Evolutionary conservation across 2,329 filamentous ascomycete species (phyloP), one percentile per base, ranked within the genome.

Genomic region (Volutella citrinella): DNA sequence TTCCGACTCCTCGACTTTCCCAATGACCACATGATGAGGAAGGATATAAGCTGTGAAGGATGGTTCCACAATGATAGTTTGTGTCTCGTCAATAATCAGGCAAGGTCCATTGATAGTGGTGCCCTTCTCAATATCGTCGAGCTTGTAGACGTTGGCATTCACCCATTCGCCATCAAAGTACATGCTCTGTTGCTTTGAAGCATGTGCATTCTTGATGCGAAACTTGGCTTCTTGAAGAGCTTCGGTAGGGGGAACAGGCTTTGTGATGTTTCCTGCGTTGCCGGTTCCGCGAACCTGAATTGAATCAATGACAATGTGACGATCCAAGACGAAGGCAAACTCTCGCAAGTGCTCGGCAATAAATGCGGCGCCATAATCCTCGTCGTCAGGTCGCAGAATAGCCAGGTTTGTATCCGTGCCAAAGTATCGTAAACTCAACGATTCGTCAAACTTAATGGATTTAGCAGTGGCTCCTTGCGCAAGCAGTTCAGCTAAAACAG

Each of bases 21-120:
- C n/a, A n/a, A n/a, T n/a, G 40, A 22, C 10, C n/a, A n/a, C n/a
- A n/a, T n/a, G n/a, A n/a, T n/a, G n/a, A n/a, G n/a, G n/a, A n/a
- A n/a, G n/a, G n/a, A n/a, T n/a, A n/a, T n/a, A n/a, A n/a, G 61
- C 59, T 8, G 49, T 55, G 7, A 56, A 47, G 3, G 45, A 44
- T 0, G 62, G 60, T 3, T 80, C 80, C 8, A 90, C 75, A 4
- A 89, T 77, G 38, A 88, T 84, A 0, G 84, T 88, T 54, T 88
- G 84, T 2, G 78, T 82, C 14, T 77, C 74, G 54, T 82, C 83
- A 25, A 81, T 80, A 34, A 87, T 72, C 41, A 87, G 32, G 1
- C 63, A 61, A 2, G 63, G 64, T 0, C 65, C 64, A 4, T 27
- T 10, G 7, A 56, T 28, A 4, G 35, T 31, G 8, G 43, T 38